phyloP scores from a whole-genome alignment of 169 alveolate species.

The Plasmodium falciparum region DNA sequence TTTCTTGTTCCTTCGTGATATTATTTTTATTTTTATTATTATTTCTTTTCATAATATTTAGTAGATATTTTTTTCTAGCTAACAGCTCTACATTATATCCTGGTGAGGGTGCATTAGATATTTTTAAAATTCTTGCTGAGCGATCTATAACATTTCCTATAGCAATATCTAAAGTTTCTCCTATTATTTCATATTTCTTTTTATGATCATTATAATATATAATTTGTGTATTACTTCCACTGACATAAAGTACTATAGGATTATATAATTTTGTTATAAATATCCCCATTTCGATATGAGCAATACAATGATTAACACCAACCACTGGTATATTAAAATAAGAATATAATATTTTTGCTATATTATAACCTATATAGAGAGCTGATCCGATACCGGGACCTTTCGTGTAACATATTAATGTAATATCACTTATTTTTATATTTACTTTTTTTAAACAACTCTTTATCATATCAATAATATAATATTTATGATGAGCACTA shows the following conservation, averaged over 20 bases:
- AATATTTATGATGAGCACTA: conserved; percentile 96
- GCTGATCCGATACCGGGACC: conserved; percentile 99
- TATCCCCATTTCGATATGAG: conserved; percentile 99
- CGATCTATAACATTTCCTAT: conserved; percentile 99
- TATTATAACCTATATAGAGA: conserved; percentile 96
- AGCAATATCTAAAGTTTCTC: conserved; percentile 99
- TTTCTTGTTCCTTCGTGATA: background rate
- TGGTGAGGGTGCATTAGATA: conserved; percentile 98
- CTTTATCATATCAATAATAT: conserved; percentile 90
- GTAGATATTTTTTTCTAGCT: conserved; percentile 89
- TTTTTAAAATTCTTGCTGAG: conserved; percentile 96
- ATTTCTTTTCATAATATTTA: conserved; percentile 41
- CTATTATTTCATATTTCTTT: conserved; percentile 95
- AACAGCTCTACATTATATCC: conserved; percentile 98
- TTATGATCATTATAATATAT: conserved; percentile 90
- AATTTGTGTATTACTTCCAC: conserved; percentile 99
- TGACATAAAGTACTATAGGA: conserved; percentile 97
- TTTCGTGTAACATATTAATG: conserved; percentile 95
- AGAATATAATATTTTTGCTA: conserved; percentile 94
- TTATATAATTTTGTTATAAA: conserved; percentile 93
- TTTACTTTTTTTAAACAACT: conserved; percentile 93
- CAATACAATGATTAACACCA: conserved; percentile 99
- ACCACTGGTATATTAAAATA: conserved; percentile 95
- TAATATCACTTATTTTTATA: conserved; percentile 87
- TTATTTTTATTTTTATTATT: conserved; percentile 8